These are phyloP conservation scores for Tylopilus sp. DNA, from an alignment of 768 basidiomycete genomes.

Conservation along the genomic window DNA sequence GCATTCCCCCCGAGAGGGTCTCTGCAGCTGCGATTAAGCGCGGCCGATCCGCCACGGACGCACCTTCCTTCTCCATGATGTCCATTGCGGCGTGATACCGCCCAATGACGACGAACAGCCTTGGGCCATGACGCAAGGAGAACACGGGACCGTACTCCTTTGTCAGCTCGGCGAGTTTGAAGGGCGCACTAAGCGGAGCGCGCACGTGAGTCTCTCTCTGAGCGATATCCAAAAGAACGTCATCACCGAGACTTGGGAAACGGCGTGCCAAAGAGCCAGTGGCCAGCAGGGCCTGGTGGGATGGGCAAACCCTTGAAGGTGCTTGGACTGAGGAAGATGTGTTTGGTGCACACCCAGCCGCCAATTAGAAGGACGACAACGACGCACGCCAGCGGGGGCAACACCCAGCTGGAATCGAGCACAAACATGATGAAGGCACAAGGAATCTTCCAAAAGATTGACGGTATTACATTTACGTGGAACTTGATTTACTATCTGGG, in stretches of 20 bases:
- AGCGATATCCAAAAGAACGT: not conserved
- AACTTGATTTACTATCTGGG: too few relatives aligned
- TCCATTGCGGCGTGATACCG: slow-evolving; percentile 10
- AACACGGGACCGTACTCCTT: slow-evolving; percentile 7
- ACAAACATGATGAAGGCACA: not conserved
- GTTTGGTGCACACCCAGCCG: not conserved
- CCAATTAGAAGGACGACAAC: not conserved
- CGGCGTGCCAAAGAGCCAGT: slow-evolving; percentile 7
- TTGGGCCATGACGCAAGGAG: slow-evolving; percentile 2
- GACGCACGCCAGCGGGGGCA: not conserved
- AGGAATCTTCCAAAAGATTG: too few relatives aligned
- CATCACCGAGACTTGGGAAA: slow-evolving; percentile 7
- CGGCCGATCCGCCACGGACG: slow-evolving; percentile 4
- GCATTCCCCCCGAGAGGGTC: slow-evolving; percentile 6
- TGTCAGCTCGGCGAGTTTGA: slow-evolving; percentile 4
- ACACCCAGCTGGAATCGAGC: not conserved
- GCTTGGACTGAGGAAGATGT: not conserved
- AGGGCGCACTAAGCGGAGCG: not conserved
- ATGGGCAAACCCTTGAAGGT: not conserved
- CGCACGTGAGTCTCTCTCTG: not conserved
- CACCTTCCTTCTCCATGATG: slow-evolving; percentile 12
- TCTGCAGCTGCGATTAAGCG: slow-evolving; percentile 3
- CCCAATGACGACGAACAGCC: slow-evolving; percentile 5
- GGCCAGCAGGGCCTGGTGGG: slow-evolving; percentile 9
- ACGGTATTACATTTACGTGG: too few relatives aligned